phyloP scores from a whole-genome alignment of 2,329 filamentous ascomycete species.

The Scedosporium aurantiacum region DNA sequence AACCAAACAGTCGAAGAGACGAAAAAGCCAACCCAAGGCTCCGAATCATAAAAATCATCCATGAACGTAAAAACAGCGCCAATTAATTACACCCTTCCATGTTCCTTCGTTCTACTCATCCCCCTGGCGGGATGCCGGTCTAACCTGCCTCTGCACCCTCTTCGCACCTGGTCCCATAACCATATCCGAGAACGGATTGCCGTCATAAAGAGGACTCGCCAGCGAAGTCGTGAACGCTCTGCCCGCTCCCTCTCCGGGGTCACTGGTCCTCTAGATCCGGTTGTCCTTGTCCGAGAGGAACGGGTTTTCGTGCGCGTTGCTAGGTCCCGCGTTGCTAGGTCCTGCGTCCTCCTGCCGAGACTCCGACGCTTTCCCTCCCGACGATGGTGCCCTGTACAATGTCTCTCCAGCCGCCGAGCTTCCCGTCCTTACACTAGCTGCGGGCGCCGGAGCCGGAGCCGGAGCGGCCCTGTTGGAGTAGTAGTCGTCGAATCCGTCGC shows the following conservation, averaged over 20 bases:
- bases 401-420: background rate
- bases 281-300: background rate
- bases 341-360: background rate
- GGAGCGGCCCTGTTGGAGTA: background rate
- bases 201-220: constrained; percentile 8
- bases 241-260: background rate
- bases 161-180: background rate
- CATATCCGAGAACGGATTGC: constrained; percentile 7
- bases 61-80: background rate
- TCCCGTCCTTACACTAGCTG: background rate
- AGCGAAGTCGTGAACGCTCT: constrained; percentile 9
- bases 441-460: background rate
- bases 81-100: background rate
- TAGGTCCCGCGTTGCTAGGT: constrained; percentile 5
- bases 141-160: background rate
- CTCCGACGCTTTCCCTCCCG: background rate
- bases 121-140: background rate
- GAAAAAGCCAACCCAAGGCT: too few relatives aligned
- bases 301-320: constrained; percentile 1
- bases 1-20: too few relatives aligned
- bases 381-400: background rate
- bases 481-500: background rate
- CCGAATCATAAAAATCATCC: too few relatives aligned
- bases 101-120: background rate
- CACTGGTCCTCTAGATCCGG: background rate